Evolutionary conservation across 192 early-diverging fungal genomes (phyloP).

Genomic region (Pilaira anomala): DNA sequence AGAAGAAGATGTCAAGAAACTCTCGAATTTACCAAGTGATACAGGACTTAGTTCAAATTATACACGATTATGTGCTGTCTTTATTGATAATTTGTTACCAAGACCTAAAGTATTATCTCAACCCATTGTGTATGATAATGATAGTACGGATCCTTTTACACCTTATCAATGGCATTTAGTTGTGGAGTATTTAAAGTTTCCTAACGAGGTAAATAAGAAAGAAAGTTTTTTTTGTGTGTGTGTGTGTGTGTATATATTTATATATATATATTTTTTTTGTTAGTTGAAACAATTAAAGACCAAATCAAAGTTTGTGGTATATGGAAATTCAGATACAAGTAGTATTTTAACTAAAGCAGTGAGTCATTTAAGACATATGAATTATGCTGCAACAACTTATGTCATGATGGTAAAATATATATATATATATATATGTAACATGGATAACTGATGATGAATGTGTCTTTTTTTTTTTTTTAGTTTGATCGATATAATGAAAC

Average conservation of each 20-base stretch:
- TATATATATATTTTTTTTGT: neutral
- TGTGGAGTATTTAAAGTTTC: neutral
- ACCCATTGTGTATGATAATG: too few species aligned
- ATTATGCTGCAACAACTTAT: neutral
- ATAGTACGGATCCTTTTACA: too few species aligned
- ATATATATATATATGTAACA: neutral
- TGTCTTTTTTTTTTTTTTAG: neutral
- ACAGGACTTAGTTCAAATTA: too few species aligned
- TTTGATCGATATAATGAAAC: slow-evolving; percentile 7
- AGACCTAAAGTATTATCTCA: too few species aligned
- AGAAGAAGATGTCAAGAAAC: too few species aligned
- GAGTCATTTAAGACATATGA: neutral
- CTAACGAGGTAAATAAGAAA: slow-evolving; percentile 4
- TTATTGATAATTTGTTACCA: too few species aligned
- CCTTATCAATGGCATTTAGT: neutral
- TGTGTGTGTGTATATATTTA: neutral
- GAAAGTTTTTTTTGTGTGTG: too few species aligned
- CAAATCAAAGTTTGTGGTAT: neutral
- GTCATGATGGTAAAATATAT: slow-evolving; percentile 4
- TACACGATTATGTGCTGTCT: too few species aligned
- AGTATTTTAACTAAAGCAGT: neutral
- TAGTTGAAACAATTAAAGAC: neutral
- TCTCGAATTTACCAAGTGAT: too few species aligned
- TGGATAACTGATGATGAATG: neutral
- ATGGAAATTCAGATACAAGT: neutral